These are phyloP conservation scores for Coemansia sp. DNA, from an alignment of 192 early-diverging fungal genomes.

Conservation along the genomic window DNA sequence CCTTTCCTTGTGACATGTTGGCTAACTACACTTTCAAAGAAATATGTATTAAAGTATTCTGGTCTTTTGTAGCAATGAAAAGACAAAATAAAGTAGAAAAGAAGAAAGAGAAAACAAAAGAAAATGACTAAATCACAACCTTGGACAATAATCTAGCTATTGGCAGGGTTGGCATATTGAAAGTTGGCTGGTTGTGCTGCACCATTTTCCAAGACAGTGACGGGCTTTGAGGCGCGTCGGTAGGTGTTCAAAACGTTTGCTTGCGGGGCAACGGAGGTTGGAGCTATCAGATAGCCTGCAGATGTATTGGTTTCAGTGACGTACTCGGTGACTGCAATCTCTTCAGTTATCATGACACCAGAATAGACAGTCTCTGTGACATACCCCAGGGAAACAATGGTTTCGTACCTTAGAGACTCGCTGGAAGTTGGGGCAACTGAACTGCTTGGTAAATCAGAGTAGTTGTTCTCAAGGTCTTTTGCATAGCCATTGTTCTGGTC, in stretches of 20 bases:
- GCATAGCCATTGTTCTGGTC: background rate
- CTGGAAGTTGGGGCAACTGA: background rate
- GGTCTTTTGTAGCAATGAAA: background rate
- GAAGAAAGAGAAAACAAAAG: background rate
- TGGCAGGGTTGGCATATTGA: background rate
- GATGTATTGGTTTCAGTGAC: background rate
- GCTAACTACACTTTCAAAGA: background rate
- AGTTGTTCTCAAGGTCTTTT: background rate
- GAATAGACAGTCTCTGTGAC: conserved; percentile 7
- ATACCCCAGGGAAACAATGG: conserved; percentile 9
- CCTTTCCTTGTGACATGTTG: background rate
- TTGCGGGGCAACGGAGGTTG: background rate
- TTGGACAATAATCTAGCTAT: background rate
- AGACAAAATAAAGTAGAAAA: background rate
- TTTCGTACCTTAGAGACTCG: background rate
- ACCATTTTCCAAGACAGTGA: background rate
- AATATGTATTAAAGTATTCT: background rate
- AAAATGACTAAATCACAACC: background rate
- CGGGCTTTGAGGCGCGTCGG: background rate
- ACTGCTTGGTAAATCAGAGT: background rate
- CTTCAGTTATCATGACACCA: background rate
- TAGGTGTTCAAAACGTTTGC: background rate
- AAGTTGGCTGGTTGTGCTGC: background rate
- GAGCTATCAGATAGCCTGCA: background rate
- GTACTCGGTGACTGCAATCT: background rate